phyloP scores from a whole-genome alignment of 352 stramenopile species.

The Aphanomyces cochlioides region DNA sequence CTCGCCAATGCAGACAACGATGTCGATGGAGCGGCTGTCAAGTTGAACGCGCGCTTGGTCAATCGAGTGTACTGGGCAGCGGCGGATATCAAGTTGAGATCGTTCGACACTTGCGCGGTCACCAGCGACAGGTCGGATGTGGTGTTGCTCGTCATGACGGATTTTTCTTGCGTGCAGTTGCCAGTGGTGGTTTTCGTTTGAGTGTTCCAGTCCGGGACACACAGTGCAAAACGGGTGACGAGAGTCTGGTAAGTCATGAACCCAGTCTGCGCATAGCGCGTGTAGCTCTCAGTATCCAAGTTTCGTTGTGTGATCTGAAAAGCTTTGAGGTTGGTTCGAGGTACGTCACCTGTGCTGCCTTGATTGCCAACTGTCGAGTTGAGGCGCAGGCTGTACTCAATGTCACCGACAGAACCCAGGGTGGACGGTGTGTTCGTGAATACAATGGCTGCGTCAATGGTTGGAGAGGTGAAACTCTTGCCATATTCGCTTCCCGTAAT shows the following conservation, averaged over 20 bases:
- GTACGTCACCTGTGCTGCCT: slow-evolving; percentile 34
- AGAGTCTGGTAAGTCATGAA: slow-evolving; percentile 53
- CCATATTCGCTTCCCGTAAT: slow-evolving; percentile 40
- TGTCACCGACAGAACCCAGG: slow-evolving; percentile 37
- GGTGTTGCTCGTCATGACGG: slow-evolving; percentile 6
- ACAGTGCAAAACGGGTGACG: slow-evolving; percentile 46
- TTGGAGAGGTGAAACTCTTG: slow-evolving; percentile 26
- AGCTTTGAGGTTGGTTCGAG: slow-evolving; percentile 33
- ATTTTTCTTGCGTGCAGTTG: slow-evolving; percentile 40
- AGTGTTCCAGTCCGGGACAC: slow-evolving; percentile 40
- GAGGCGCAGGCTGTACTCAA: slow-evolving; percentile 50
- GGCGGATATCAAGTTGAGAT: slow-evolving; percentile 24
- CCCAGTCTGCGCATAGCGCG: slow-evolving; percentile 36
- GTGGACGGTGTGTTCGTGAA: slow-evolving; percentile 37
- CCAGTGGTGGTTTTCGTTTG: slow-evolving; percentile 36
- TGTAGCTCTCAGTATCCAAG: slow-evolving; percentile 33
- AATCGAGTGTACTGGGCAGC: slow-evolving; percentile 32
- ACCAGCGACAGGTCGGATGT: neutral
- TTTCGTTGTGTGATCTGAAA: slow-evolving; percentile 30
- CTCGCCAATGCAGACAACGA: slow-evolving; percentile 34
- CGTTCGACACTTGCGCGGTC: neutral
- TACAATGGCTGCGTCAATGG: slow-evolving; percentile 46
- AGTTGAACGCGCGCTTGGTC: slow-evolving; percentile 35
- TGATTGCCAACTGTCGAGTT: slow-evolving; percentile 43
- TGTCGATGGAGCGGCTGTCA: neutral